Evolutionary conservation across 768 basidiomycete genomes (phyloP).

Genomic region (Sporobolomyces phaffii): DNA sequence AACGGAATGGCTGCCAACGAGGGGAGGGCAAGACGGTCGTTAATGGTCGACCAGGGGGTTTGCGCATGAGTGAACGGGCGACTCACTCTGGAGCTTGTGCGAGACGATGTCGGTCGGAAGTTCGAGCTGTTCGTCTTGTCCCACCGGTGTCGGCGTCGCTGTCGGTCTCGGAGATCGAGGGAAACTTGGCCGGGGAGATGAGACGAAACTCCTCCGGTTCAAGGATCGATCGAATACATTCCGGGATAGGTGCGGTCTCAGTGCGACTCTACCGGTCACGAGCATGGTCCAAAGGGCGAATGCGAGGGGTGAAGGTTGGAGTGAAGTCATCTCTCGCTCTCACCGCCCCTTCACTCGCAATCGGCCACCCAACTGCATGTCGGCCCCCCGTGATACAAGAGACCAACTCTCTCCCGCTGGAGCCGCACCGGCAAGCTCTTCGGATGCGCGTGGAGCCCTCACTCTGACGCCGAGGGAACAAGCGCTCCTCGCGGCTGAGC

Average conservation of each 20-base stretch:
- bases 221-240: background rate
- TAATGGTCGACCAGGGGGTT: background rate
- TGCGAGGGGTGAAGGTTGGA: background rate
- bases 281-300: background rate
- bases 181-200: background rate
- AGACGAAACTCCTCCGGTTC: background rate
- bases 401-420: too few species aligned
- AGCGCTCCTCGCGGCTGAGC: constrained; percentile 1
- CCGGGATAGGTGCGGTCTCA: background rate
- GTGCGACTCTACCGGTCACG: too few species aligned
- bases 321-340: background rate
- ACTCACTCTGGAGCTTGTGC: constrained; percentile 5
- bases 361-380: too few species aligned
- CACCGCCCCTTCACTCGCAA: background rate
- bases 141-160: background rate
- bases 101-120: background rate
- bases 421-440: too few species aligned
- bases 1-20: constrained; percentile 23
- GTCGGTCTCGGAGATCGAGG: background rate
- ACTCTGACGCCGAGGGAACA: background rate
- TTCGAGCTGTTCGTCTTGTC: background rate
- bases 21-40: too few species aligned
- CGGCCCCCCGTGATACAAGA: too few species aligned
- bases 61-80: background rate
- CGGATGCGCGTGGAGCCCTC: too few species aligned